These are phyloP conservation scores for Helminthosporium solani DNA, from an alignment of 2,329 filamentous ascomycete genomes.

Conservation along the genomic window DNA sequence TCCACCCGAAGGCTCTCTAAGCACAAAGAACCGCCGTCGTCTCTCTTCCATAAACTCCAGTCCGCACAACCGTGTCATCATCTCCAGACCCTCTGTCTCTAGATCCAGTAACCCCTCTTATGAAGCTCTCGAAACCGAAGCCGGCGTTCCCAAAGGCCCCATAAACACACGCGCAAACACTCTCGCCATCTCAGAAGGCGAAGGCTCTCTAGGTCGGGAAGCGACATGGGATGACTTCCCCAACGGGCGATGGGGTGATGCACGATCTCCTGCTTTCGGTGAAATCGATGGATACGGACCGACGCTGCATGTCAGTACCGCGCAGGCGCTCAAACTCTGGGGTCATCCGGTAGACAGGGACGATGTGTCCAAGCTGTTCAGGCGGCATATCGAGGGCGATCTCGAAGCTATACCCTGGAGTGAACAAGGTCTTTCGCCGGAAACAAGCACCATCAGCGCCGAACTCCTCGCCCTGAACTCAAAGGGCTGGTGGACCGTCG, in stretches of 20 bases:
- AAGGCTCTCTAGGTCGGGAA: slow-evolving; percentile 84
- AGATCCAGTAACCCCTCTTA: slow-evolving; percentile 51
- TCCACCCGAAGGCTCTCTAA: slow-evolving; percentile 26
- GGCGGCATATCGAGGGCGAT: slow-evolving; percentile 75
- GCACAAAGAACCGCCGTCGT: slow-evolving; percentile 53
- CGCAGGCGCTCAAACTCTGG: slow-evolving; percentile 82
- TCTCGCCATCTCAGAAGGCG: slow-evolving; percentile 89
- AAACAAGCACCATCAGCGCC: slow-evolving; percentile 77
- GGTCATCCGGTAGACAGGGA: slow-evolving; percentile 67
- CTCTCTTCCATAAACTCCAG: slow-evolving; percentile 80
- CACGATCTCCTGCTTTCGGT: slow-evolving; percentile 81
- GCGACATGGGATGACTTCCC: slow-evolving; percentile 99
- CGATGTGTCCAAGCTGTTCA: slow-evolving; percentile 80
- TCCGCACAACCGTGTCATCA: slow-evolving; percentile 83
- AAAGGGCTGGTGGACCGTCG: slow-evolving; percentile 92
- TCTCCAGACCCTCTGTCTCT: slow-evolving; percentile 62
- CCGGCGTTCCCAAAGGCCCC: slow-evolving; percentile 68
- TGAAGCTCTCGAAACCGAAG: slow-evolving; percentile 75
- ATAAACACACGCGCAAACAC: slow-evolving; percentile 80
- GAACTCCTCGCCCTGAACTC: slow-evolving; percentile 77
- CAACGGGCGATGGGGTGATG: slow-evolving; percentile 93
- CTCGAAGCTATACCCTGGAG: slow-evolving; percentile 88
- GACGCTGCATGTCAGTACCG: slow-evolving; percentile 86
- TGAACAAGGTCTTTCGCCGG: slow-evolving; percentile 80
- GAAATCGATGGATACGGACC: slow-evolving; percentile 98